Base-by-base conservation (phyloP, 495 filamentous ascomycete genomes). In the Friedmanniomyces simplex region DNA sequence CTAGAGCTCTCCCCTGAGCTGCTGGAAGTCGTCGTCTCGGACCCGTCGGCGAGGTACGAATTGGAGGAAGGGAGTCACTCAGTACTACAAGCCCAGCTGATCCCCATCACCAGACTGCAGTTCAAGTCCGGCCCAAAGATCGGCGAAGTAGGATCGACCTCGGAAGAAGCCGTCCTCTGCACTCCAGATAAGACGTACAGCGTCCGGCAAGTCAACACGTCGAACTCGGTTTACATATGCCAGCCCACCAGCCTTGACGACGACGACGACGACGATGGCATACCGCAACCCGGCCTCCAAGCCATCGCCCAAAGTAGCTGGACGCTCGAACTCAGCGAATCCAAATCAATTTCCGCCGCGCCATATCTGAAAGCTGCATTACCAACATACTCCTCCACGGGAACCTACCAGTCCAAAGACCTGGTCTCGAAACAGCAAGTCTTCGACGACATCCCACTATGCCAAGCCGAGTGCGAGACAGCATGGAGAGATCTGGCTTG, bases 201-300 rank as follows among this genome's bases (percentile, higher is more conserved):
- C 30, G 76, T 95, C 50, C 87, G 87, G 20, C 89, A 95, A 69
- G 89, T 95, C 60, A 89, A 91, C 66, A 91, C 89, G 0, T 95
- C 89, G 16, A 96, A 96, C 67, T 85, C 85, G 6, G 72, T 95
- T 36, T 86, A 88, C 69, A 67, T 95, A 8, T 74, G 88, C 26
- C 69, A 75, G 28, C 78, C 88, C 16, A 51, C n/a, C 11, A 50
- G 25, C 21, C 50, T n/a, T 16, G 55, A 20, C 12, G 54, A 61
- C 2, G 66, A 67, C 46, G 59, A 69, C 39, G 58, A 46, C 34
- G 63, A 68, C 63, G 63, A 67, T 59, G 62, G 62, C 24, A 39
- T 60, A 10, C 66, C 79, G n/a, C 63, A 69, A 18, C 54, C 67
- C 0, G 72, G 72, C 7, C 59, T 91, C 2, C 74, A 76, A 1